Evolutionary conservation across 768 basidiomycete genomes (phyloP), one percentile per base, ranked within the genome.

Genomic region (Mycena amicta): DNA sequence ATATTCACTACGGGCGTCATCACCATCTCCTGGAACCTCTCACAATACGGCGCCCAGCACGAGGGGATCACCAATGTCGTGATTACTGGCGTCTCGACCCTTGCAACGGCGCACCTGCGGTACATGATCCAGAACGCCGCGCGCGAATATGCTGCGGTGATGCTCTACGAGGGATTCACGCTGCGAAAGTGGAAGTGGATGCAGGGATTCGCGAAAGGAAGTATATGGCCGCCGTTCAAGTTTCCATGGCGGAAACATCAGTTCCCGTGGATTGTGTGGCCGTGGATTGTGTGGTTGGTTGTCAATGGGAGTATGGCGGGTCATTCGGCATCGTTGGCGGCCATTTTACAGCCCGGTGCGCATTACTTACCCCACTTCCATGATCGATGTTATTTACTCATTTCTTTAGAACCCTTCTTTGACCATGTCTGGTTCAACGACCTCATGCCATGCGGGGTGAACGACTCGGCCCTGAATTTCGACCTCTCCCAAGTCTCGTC

Each of bases 321-420:
- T 11, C 57, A 59, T 54, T 49, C 57, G 29, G 52, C 57, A 37
- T 59, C 52, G 16, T 18, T 59, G 12, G 46, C 43, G 25, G 57
- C 57, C 16, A 50, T 59, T 23, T 29, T 59, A 16, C 57, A 59
- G 33, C 52, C 51, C 20, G 50, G 57, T 59, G 50, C 2, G 57
- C 20, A 5, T n/a, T 53, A 37, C 41, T 23, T 45, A 12, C 8
- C 20, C 43, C 53, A 28, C 20, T 37, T 46, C 43, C 22, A 37
- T 26, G 12, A 26, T 39, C 23, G 15, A n/a, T n/a, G n/a, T n/a
- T n/a, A n/a, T 8, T 13, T 45, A 23, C 43, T 8, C 5, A 8
- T 52, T 16, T 6, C 33, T 12, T 18, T 52, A 59, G 58, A 49
- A 28, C 20, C 58, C 0, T 54, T 49, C 47, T 5, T 41, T 28